Evolutionary conservation across 768 basidiomycete species (phyloP).

Genomic region (Pulveroboletus sp.): DNA sequence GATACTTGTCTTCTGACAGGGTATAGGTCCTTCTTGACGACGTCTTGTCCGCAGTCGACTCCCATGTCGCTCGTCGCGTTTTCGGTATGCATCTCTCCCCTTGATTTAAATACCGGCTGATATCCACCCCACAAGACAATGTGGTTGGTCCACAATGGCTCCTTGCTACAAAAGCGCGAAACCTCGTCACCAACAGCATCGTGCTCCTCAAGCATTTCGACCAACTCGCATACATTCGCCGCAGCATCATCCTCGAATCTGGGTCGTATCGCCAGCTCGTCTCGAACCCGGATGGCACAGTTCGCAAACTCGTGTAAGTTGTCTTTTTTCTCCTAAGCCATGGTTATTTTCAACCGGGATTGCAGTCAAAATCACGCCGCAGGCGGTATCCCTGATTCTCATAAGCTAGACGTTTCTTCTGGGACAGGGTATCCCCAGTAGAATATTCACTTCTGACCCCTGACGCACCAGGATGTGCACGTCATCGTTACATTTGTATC

Average conservation of each 20-base stretch:
- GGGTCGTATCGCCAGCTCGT: slow-evolving; percentile 65
- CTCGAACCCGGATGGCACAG: slow-evolving; percentile 57
- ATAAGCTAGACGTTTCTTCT: no score
- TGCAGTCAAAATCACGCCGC: slow-evolving; percentile 47
- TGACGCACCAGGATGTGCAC: no score
- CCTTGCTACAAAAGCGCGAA: slow-evolving; percentile 77
- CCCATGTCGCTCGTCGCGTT: slow-evolving; percentile 85
- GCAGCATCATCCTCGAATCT: slow-evolving; percentile 77
- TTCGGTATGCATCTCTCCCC: slow-evolving; percentile 49
- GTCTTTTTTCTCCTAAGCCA: not conserved
- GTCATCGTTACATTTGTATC: no score
- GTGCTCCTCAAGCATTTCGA: slow-evolving; percentile 82
- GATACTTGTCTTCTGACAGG: not conserved
- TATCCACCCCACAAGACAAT: slow-evolving; percentile 47
- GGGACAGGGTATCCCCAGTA: no score
- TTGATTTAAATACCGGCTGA: not conserved
- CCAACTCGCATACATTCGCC: slow-evolving; percentile 68
- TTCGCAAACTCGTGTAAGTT: slow-evolving; percentile 77
- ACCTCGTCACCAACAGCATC: slow-evolving; percentile 85
- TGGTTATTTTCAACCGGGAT: not conserved
- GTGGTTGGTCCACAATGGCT: slow-evolving; percentile 86
- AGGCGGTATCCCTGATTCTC: no score
- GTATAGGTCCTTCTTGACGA: slow-evolving; percentile 80
- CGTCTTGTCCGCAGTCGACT: slow-evolving; percentile 81
- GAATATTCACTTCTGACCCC: no score